Percentiles rank a stretch among this genome's conserved stretches.
These are phyloP conservation scores for Theobroma cacao DNA, from an alignment of 345 rosid species.

Conservation along the genomic window DNA sequence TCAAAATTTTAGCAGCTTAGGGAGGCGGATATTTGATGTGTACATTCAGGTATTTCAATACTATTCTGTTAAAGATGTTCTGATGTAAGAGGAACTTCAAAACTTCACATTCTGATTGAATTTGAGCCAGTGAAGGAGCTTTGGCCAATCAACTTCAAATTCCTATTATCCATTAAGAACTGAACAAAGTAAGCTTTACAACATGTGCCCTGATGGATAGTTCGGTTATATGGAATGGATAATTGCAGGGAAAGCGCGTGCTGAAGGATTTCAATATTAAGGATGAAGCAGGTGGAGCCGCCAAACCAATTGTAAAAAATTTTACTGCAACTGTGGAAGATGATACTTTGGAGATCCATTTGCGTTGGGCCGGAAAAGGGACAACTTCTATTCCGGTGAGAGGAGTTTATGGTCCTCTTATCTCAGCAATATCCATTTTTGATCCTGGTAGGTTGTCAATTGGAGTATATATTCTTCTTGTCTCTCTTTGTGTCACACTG, in stretches of 20 bases:
- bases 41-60: conserved; percentile 57
- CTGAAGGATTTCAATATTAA: conserved; percentile 48
- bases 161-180: background rate
- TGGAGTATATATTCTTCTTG: background rate
- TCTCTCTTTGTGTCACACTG: background rate
- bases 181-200: background rate
- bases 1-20: conserved; percentile 35
- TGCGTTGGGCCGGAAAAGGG: conserved; percentile 69
- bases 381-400: conserved; percentile 29
- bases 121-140: background rate
- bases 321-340: conserved; percentile 25
- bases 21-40: conserved; percentile 63
- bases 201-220: background rate
- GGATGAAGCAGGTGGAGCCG: conserved; percentile 49
- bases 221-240: background rate
- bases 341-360: conserved; percentile 45
- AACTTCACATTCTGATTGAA: background rate
- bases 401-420: conserved; percentile 59
- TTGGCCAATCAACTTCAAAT: background rate
- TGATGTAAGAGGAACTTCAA: background rate
- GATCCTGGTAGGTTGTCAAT: conserved; percentile 31
- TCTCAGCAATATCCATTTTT: conserved; percentile 48
- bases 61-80: background rate
- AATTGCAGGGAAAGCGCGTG: conserved; percentile 42
- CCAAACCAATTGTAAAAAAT: conserved; percentile 22